Percentiles rank a stretch among this genome's conserved stretches.
Evolutionary conservation across 192 early-diverging fungal genomes (phyloP).

Genomic region (Linnemannia schmuckeri): DNA sequence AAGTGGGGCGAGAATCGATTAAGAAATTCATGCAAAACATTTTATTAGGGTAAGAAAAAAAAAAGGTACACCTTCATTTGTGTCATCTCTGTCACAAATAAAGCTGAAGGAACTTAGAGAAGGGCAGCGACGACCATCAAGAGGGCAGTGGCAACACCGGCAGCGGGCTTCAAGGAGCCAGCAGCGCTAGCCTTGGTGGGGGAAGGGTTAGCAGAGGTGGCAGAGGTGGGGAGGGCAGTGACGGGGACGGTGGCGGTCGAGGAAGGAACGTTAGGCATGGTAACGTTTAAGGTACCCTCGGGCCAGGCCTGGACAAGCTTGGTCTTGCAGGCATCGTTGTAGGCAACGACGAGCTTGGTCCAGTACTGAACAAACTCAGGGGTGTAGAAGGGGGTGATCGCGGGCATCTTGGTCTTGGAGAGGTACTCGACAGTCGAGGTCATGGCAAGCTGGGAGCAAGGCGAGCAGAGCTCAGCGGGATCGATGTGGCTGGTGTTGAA

Average conservation of each 20-base stretch:
- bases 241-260: neutral
- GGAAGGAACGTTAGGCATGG: constrained; percentile 30
- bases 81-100: neutral
- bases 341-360: constrained; percentile 31
- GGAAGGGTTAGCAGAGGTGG: neutral
- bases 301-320: constrained; percentile 35
- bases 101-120: constrained; percentile 11
- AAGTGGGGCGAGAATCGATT: neutral
- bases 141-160: constrained; percentile 20
- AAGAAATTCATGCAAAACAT: constrained; percentile 8
- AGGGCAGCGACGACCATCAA: constrained; percentile 38
- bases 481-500: constrained; percentile 15
- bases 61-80: neutral
- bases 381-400: constrained; percentile 36
- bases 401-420: constrained; percentile 33
- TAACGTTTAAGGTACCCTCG: constrained; percentile 36
- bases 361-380: constrained; percentile 56
- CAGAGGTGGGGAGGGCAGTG: constrained; percentile 5
- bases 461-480: constrained; percentile 31
- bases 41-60: neutral
- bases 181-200: neutral
- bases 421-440: constrained; percentile 21
- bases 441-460: constrained; percentile 25
- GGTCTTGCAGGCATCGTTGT: constrained; percentile 47
- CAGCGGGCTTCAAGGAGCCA: constrained; percentile 46